phyloP scores from a whole-genome alignment of 352 stramenopile species.

The Globisporangium barbulae region DNA sequence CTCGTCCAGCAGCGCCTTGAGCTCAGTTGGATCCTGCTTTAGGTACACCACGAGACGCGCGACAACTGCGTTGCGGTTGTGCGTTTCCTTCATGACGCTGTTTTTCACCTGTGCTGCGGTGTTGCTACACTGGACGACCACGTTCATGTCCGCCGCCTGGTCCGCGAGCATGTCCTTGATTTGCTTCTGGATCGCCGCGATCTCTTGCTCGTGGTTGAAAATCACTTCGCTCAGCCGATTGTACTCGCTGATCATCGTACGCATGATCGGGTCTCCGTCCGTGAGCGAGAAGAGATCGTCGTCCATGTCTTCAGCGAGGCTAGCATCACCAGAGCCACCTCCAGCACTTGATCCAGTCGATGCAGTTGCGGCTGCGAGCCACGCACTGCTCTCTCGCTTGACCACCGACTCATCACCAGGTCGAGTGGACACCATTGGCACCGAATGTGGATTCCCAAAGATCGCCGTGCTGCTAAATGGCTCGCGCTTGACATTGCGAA shows the following conservation, averaged over 20 bases:
- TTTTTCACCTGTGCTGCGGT: constrained; percentile 12
- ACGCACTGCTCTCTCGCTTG: constrained; percentile 14
- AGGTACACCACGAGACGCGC: constrained; percentile 43
- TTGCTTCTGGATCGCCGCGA: constrained; percentile 24
- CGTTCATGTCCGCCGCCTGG: constrained; percentile 30
- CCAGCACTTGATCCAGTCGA: not conserved
- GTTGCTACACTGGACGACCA: constrained; percentile 23
- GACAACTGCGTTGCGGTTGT: constrained; percentile 48
- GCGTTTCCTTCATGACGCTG: constrained; percentile 19
- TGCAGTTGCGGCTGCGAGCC: constrained; percentile 9
- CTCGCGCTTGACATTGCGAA: constrained; percentile 13
- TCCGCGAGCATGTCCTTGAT: constrained; percentile 34
- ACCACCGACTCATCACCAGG: not conserved
- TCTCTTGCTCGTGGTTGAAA: constrained; percentile 41
- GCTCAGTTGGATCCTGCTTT: constrained; percentile 34
- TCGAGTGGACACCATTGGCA: not conserved
- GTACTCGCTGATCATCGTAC: constrained; percentile 58
- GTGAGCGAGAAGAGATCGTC: constrained; percentile 15
- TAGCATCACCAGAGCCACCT: not conserved
- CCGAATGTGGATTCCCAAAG: not conserved
- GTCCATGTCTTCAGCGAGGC: constrained; percentile 11
- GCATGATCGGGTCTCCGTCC: constrained; percentile 50
- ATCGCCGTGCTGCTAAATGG: constrained; percentile 5
- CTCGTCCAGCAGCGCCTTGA: constrained; percentile 34
- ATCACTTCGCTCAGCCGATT: constrained; percentile 45